A percentile compares a stretch with the other conserved stretches of the same genome.
Evolutionary conservation across 768 basidiomycete species (phyloP).

Genomic region (Tephrocybe sp.): DNA sequence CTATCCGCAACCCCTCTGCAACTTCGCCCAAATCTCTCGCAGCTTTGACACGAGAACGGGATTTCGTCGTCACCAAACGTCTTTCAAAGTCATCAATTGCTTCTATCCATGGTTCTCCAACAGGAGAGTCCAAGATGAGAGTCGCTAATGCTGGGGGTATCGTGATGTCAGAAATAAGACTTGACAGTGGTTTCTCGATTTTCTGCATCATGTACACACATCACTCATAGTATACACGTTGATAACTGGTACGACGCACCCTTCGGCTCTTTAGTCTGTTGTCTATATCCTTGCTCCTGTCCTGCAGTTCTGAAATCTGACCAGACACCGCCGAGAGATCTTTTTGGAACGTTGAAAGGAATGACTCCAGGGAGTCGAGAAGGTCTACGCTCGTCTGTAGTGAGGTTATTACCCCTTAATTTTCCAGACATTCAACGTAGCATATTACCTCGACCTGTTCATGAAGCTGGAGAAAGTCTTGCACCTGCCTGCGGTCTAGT

Average conservation of each 20-base stretch:
- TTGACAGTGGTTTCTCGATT: conserved; percentile 85
- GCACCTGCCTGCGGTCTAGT: conserved; percentile 38
- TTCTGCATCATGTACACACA: conserved; percentile 43
- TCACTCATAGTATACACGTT: not conserved
- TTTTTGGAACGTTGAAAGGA: conserved; percentile 92
- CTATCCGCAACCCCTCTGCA: conserved; percentile 83
- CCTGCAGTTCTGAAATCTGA: conserved; percentile 93
- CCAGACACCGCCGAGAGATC: conserved; percentile 94
- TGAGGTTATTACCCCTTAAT: not conserved
- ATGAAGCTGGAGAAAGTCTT: conserved; percentile 84
- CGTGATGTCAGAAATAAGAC: conserved; percentile 74
- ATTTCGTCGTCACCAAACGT: conserved; percentile 62
- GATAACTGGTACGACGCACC: conserved; percentile 43
- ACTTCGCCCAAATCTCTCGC: conserved; percentile 81
- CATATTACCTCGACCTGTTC: conserved; percentile 79
- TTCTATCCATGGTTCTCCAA: conserved; percentile 86
- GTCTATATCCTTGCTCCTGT: conserved; percentile 88
- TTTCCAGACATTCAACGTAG: not conserved
- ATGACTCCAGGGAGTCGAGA: conserved; percentile 83
- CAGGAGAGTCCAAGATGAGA: conserved; percentile 78
- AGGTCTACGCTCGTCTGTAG: conserved; percentile 80
- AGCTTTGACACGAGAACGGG: conserved; percentile 81
- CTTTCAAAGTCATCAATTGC: conserved; percentile 80
- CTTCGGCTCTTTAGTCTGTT: conserved; percentile 77
- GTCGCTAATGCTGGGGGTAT: conserved; percentile 78